Percentiles rank a stretch among this genome's conserved stretches.
Conservation (phyloP, 768 basidiomycete genomes). For the Agrocybe pediades region DNA sequence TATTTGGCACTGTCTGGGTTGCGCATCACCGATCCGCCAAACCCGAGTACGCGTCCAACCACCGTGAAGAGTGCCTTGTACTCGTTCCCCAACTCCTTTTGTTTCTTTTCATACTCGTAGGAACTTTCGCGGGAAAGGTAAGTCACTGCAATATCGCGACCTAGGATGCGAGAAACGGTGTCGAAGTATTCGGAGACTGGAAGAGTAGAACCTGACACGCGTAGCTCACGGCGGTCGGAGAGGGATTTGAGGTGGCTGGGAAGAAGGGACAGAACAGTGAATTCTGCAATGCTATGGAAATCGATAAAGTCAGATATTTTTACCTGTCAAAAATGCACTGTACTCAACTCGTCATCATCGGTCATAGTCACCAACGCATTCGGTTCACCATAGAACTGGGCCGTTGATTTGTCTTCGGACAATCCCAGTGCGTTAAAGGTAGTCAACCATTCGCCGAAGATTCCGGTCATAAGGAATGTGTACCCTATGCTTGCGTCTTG, state of each 20-base stretch:
- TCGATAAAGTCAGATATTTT: neutral
- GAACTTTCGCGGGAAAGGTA: slow-evolving; percentile 8
- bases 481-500: neutral
- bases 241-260: slow-evolving; percentile 7
- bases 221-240: slow-evolving; percentile 8
- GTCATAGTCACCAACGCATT: neutral
- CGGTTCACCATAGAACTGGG: neutral
- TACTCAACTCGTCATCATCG: neutral
- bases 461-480: neutral
- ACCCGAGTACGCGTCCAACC: slow-evolving; percentile 2
- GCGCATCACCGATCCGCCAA: slow-evolving; percentile 3
- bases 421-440: neutral
- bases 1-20: slow-evolving; percentile 1
- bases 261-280: slow-evolving; percentile 2
- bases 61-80: neutral
- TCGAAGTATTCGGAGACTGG: slow-evolving; percentile 2
- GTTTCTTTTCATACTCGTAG: slow-evolving; percentile 4
- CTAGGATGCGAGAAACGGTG: slow-evolving; percentile 2
- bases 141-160: slow-evolving; percentile 3
- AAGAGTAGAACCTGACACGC: slow-evolving; percentile 1
- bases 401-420: neutral
- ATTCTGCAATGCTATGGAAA: neutral
- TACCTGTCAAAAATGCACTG: neutral
- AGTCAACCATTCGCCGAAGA: neutral
- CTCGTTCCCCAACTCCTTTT: slow-evolving; percentile 2